phyloP scores from a whole-genome alignment of 208 protist genomes.

The Crithidia fasciculata region DNA sequence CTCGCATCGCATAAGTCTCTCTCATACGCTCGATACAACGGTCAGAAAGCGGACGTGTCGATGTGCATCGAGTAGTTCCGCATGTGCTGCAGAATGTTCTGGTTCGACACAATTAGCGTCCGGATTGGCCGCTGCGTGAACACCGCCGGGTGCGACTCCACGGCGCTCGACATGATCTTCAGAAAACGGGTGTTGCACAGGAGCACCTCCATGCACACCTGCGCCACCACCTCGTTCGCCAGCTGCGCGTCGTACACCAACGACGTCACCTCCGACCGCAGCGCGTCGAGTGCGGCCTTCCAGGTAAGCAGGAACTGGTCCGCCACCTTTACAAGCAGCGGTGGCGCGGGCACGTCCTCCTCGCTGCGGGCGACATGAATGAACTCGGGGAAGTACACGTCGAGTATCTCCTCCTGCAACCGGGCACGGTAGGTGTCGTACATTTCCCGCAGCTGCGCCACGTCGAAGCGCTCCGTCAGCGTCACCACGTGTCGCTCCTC shows the following conservation, averaged over 20 bases:
- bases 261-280: constrained; percentile 37
- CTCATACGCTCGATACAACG: not conserved
- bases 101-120: constrained; percentile 73
- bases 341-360: constrained; percentile 31
- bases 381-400: constrained; percentile 48
- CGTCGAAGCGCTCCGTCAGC: constrained; percentile 42
- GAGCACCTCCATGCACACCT: constrained; percentile 83
- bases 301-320: constrained; percentile 69
- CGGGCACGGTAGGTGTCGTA: constrained; percentile 39
- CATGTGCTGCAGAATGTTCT: constrained; percentile 83
- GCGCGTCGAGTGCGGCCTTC: constrained; percentile 50
- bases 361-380: constrained; percentile 41
- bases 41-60: constrained; percentile 14
- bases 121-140: constrained; percentile 48
- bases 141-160: constrained; percentile 28
- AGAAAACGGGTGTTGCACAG: constrained; percentile 83
- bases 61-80: constrained; percentile 62
- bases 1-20: no score
- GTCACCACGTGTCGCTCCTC: constrained; percentile 24
- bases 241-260: constrained; percentile 50
- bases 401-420: constrained; percentile 53
- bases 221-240: constrained; percentile 65
- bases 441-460: constrained; percentile 40
- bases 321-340: constrained; percentile 47
- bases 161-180: constrained; percentile 37